These are phyloP conservation scores for Colletotrichum lini DNA, from an alignment of 2,329 filamentous ascomycete species.

Conservation along the genomic window DNA sequence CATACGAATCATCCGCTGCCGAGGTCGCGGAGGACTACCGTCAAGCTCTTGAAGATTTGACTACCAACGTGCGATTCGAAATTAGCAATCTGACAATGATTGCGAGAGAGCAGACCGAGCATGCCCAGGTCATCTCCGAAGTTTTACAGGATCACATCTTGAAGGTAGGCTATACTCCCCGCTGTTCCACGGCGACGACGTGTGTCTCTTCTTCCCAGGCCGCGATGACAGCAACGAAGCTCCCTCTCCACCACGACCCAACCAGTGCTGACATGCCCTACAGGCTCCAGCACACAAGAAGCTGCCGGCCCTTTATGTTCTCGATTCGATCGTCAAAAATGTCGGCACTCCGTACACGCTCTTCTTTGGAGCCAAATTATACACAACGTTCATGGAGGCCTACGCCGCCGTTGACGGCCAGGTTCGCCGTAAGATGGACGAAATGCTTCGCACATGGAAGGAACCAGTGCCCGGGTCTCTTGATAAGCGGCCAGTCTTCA, in stretches of 20 bases:
- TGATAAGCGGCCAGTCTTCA: constrained; percentile 93
- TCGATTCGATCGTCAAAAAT: constrained; percentile 99
- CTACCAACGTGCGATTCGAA: constrained; percentile 91
- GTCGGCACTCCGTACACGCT: constrained; percentile 97
- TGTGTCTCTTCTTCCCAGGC: not conserved
- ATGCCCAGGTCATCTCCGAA: constrained; percentile 92
- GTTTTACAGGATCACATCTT: constrained; percentile 94
- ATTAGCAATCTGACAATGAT: constrained; percentile 98
- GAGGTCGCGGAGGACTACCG: constrained; percentile 97
- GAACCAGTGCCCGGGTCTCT: constrained; percentile 94
- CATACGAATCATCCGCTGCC: constrained; percentile 71
- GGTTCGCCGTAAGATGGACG: constrained; percentile 92
- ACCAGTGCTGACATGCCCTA: constrained; percentile 55
- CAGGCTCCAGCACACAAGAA: constrained; percentile 92
- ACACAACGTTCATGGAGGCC: constrained; percentile 95
- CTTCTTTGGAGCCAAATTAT: constrained; percentile 92
- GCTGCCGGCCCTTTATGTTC: constrained; percentile 94
- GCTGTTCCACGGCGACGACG: not conserved
- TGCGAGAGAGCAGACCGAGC: constrained; percentile 96
- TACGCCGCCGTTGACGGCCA: constrained; percentile 89
- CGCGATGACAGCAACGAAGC: not conserved
- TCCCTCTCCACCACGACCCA: not conserved
- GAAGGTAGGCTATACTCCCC: constrained; percentile 75
- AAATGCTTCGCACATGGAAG: constrained; percentile 98
- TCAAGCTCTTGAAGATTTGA: constrained; percentile 91